Evolutionary conservation across 78 protist species (phyloP), one percentile per base, ranked within the genome.

Genomic region (Mastigamoeba balamuthi): DNA sequence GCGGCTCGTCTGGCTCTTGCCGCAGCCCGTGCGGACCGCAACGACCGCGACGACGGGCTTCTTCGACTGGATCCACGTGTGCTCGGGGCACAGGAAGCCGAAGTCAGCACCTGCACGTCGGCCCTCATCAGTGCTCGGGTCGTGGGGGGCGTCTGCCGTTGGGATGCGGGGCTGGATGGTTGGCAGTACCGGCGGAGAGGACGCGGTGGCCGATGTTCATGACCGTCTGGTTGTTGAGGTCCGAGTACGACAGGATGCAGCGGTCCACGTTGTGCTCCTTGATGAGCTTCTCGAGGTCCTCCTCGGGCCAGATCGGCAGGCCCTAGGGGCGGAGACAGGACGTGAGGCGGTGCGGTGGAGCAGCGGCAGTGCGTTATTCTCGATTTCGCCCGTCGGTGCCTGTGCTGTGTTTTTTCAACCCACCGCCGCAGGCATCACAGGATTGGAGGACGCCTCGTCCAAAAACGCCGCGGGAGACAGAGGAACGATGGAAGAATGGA

Each of bases 1-100:
- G 27, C 81, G 76, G 71, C 76, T 6, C 5, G 81, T 77, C 40
- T 77, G 81, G 10, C 42, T n/a, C 65, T 77, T 77, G 66, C 81
- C 81, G 29, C 81, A 77, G 38, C 81, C 81, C 4, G 81, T 77
- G 29, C 81, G 74, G 5, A 66, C 76, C 6, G 81, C 81, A 23
- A 3, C 2, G 4, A 77, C 81, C 4, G 78, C 81, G 2, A 77
- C 6, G 44, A 77, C 79, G 29, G 81, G 81, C 64, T 43, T 40
- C 6, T 3, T 70, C n/a, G 77, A 30, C 25, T 70, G 2, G 36
- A 77, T 5, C 81, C 2, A 2, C 4, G 76, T 66, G 37, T 74
- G 30, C 76, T 33, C 4, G 37, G 81, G 81, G 66, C 70, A 3
- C 3, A 77, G 27, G 33, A 77, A 5, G 4, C 68, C 38, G 65